phyloP scores from a whole-genome alignment of 441 rosid species.

The Populus hybrid region DNA sequence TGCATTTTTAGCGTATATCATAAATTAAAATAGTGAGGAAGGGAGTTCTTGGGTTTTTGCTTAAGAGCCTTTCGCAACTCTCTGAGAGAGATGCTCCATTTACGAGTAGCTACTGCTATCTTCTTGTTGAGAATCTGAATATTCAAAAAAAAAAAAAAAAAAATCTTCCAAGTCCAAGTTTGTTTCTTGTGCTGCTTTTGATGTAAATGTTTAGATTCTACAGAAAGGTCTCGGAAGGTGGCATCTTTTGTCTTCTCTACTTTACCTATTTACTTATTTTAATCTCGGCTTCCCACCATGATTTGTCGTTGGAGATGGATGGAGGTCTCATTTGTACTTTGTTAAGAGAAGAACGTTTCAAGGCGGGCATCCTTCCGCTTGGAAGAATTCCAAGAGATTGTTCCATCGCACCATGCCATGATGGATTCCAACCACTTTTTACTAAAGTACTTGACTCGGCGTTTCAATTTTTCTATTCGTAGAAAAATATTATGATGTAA shows the following conservation, averaged over 20 bases:
- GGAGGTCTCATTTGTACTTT: not conserved
- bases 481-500: too few relatives aligned
- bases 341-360: not conserved
- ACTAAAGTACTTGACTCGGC: too few relatives aligned
- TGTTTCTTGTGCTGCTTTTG: not conserved
- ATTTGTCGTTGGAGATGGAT: not conserved
- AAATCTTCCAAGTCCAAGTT: not conserved
- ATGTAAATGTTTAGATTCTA: not conserved
- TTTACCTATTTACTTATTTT: not conserved
- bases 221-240: conserved; percentile 1
- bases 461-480: too few relatives aligned
- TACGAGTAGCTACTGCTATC: not conserved
- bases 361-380: not conserved
- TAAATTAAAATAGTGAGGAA: not conserved
- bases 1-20: not conserved
- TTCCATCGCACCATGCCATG: too few relatives aligned
- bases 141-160: not conserved
- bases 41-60: conserved; percentile 12
- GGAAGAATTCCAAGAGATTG: not conserved
- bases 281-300: not conserved
- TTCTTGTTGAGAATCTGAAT: conserved; percentile 1
- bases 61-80: conserved; percentile 13
- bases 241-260: not conserved
- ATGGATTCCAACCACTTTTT: too few relatives aligned
- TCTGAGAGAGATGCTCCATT: not conserved